A percentile compares a stretch with the other conserved stretches of the same genome.
Evolutionary conservation across 495 filamentous ascomycete genomes (phyloP).

Genomic region (Penicillium canescens): DNA sequence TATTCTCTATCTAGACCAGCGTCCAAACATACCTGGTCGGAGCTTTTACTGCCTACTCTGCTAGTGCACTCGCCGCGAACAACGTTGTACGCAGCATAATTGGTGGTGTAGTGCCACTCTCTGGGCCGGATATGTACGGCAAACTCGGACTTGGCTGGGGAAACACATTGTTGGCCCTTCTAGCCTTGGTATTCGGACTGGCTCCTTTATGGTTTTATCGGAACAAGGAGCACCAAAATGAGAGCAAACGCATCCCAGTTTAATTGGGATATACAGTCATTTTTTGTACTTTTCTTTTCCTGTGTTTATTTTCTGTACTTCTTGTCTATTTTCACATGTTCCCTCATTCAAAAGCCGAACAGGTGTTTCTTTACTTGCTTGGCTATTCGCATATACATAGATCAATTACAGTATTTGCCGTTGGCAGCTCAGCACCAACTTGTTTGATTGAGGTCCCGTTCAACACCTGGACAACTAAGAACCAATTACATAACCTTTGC

Average conservation of each 20-base stretch:
- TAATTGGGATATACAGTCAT: no score
- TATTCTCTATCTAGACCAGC: conserved; percentile 54
- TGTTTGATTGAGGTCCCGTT: no score
- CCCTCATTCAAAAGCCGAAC: no score
- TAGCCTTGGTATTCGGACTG: conserved; percentile 47
- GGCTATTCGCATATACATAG: no score
- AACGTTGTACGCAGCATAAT: conserved; percentile 57
- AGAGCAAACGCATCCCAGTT: not conserved
- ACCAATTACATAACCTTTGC: no score
- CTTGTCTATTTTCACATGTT: no score
- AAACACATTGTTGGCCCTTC: conserved; percentile 57
- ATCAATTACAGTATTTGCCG: no score
- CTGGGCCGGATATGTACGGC: conserved; percentile 50
- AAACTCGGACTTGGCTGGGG: conserved; percentile 61
- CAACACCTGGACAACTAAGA: no score
- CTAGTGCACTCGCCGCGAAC: conserved; percentile 70
- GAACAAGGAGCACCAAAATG: not conserved
- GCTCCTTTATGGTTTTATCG: conserved; percentile 20
- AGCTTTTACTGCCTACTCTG: conserved; percentile 53
- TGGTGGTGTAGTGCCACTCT: conserved; percentile 54
- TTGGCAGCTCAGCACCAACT: no score
- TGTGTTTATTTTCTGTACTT: no score
- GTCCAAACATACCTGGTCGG: conserved; percentile 56
- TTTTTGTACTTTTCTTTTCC: no score
- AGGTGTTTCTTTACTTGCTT: no score